Evolutionary conservation across 768 basidiomycete species (phyloP).

Genomic region (Panaeolus cyanescens): DNA sequence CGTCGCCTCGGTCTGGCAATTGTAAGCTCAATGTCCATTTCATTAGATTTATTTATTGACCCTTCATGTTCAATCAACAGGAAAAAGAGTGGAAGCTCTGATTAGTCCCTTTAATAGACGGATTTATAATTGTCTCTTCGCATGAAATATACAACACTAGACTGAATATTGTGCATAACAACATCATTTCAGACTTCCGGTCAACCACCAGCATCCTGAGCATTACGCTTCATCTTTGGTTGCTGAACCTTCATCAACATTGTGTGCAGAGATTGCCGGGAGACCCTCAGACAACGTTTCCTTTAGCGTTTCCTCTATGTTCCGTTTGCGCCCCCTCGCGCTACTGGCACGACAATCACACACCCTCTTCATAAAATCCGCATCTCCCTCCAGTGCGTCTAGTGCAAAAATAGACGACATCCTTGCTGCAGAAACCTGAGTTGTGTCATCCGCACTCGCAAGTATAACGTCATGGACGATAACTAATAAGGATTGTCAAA

Average conservation of each 20-base stretch:
- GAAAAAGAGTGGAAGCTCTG: constrained; percentile 40
- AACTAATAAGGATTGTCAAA: constrained; percentile 40
- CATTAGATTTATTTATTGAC: neutral
- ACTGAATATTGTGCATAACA: neutral
- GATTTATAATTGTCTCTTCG: neutral
- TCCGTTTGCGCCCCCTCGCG: constrained; percentile 30
- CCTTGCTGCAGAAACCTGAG: constrained; percentile 56
- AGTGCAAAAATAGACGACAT: constrained; percentile 65
- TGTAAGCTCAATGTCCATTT: constrained; percentile 49
- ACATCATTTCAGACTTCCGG: neutral
- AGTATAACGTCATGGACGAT: constrained; percentile 67
- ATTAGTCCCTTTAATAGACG: constrained; percentile 3
- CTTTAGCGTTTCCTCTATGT: constrained; percentile 28
- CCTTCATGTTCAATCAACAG: constrained; percentile 27
- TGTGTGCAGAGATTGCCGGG: constrained; percentile 6
- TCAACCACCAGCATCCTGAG: neutral
- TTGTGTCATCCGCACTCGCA: constrained; percentile 55
- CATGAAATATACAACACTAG: constrained; percentile 7
- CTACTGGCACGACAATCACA: constrained; percentile 65
- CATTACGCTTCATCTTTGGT: constrained; percentile 6
- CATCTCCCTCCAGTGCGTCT: constrained; percentile 67
- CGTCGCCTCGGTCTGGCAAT: constrained; percentile 57
- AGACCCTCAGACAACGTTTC: constrained; percentile 17
- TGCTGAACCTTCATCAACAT: neutral
- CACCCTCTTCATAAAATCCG: constrained; percentile 57